Conservation (phyloP, 1,284 basidiomycete genomes). For the Sporisorium scitamineum region DNA sequence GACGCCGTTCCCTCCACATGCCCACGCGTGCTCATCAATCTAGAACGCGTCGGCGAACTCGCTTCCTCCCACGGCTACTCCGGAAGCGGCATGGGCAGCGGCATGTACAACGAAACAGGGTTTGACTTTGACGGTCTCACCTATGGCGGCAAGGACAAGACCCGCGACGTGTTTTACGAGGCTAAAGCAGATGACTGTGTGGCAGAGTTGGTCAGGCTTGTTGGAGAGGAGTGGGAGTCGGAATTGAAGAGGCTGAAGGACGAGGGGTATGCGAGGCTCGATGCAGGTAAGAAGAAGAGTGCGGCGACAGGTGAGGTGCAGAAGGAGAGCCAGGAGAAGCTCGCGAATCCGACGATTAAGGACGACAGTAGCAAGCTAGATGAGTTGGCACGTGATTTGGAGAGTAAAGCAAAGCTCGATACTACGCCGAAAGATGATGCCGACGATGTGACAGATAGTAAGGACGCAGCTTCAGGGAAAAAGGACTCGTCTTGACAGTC, state of each 20-base stretch:
- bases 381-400: slow-evolving; percentile 23
- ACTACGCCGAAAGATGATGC: background rate
- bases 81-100: slow-evolving; percentile 65
- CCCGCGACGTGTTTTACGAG: slow-evolving; percentile 60
- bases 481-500: background rate
- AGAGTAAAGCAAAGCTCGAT: slow-evolving; percentile 29
- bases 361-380: slow-evolving; percentile 29
- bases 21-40: slow-evolving; percentile 73
- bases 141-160: slow-evolving; percentile 31
- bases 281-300: slow-evolving; percentile 8
- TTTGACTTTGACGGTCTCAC: slow-evolving; percentile 65
- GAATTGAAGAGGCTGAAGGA: slow-evolving; percentile 31
- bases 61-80: slow-evolving; percentile 70
- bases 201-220: slow-evolving; percentile 40
- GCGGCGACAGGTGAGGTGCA: background rate
- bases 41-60: slow-evolving; percentile 73
- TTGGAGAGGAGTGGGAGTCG: slow-evolving; percentile 54
- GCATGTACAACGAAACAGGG: slow-evolving; percentile 48
- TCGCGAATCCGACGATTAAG: slow-evolving; percentile 23
- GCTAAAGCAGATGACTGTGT: slow-evolving; percentile 62
- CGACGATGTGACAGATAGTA: background rate
- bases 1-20: slow-evolving; percentile 70
- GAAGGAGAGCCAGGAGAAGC: background rate
- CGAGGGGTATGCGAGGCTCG: slow-evolving; percentile 25
- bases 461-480: background rate